Base-by-base conservation (phyloP, 2,329 filamentous ascomycete genomes). In the Botryotinia narcissicola region DNA sequence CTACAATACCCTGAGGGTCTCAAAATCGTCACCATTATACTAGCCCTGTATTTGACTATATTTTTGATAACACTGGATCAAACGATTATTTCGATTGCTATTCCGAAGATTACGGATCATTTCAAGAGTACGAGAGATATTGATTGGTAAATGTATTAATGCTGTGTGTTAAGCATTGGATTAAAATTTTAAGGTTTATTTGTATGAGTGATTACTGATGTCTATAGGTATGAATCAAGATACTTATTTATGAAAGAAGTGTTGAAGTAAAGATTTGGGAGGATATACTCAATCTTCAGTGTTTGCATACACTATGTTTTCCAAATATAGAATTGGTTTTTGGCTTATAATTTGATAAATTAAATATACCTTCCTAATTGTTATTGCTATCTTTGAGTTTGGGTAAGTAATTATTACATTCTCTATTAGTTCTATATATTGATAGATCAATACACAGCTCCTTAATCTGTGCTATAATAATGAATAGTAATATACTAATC, bases 101-200 rank as follows among this genome's bases (percentile, higher is more conserved):
- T 83, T 67, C 82, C 82, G 10, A 80, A 82, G 63, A 83, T 83
- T 71, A 82, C 82, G 1, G 79, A 82, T 75, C 76, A 82, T 35
- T 81, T 83, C 75, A 79, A 83, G 42, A 80, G 82, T 60, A 78
- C 84, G 0, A 78, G 81, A 20, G 84, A 85, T 74, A 82, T 86
- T 29, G 84, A 83, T 54, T 86, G 84, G 84, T 85, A 2, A 81
- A 80, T 73, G 81, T 81, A 40, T 25, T 35, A 32, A 12, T 32
- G 18, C 22, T 60, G 57, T 35, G 54, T 60, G 32, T 60, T 32
- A 35, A 18, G 29, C 29, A 35, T 20, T 3, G 7, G 14, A 35
- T 35, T 20, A 7, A 32, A 9, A 18, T 60, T 29, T 22, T 22
- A 3, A 37, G 57, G 29, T 60, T 20, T 7, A 35, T 22, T 25